Percentiles rank a stretch among this genome's conserved stretches.
These are phyloP conservation scores for Nicotiana tabacum DNA, from an alignment of 257 asterid genomes.

Conservation along the genomic window DNA sequence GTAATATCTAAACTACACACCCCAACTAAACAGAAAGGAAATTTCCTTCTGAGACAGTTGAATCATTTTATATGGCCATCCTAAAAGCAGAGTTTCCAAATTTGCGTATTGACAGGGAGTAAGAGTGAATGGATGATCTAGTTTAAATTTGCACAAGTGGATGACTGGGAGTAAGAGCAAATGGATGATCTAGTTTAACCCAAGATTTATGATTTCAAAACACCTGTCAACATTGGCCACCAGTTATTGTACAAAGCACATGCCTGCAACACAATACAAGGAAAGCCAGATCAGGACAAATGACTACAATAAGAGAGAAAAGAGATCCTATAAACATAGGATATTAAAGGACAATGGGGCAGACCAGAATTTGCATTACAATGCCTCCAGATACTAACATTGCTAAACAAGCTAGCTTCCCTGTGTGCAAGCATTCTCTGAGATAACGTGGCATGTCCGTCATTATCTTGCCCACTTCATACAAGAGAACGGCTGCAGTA, in stretches of 20 bases:
- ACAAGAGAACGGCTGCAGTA: slow-evolving; percentile 17
- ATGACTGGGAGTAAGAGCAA: neutral
- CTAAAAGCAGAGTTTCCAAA: neutral
- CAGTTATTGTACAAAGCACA: slow-evolving; percentile 85
- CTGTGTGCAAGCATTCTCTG: slow-evolving; percentile 71
- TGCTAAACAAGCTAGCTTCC: slow-evolving; percentile 83
- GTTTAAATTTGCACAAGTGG: neutral
- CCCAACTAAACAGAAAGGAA: neutral
- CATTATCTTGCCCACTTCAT: slow-evolving; percentile 51
- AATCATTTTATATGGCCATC: neutral
- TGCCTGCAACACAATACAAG: slow-evolving; percentile 50
- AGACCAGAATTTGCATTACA: slow-evolving; percentile 86
- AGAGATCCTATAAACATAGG: neutral
- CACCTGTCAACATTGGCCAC: slow-evolving; percentile 99
- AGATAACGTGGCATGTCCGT: slow-evolving; percentile 63
- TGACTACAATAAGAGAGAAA: slow-evolving; percentile 11
- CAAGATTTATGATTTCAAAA: neutral
- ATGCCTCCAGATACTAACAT: slow-evolving; percentile 89
- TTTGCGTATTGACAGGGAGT: neutral
- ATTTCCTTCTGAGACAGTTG: neutral
- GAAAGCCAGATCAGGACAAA: slow-evolving; percentile 13
- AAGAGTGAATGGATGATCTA: neutral
- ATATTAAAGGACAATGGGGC: neutral
- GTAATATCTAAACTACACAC: neutral
- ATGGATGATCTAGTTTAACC: neutral